Evolutionary conservation across 2,329 filamentous ascomycete species (phyloP).

Genomic region (Colletotrichum incanum): DNA sequence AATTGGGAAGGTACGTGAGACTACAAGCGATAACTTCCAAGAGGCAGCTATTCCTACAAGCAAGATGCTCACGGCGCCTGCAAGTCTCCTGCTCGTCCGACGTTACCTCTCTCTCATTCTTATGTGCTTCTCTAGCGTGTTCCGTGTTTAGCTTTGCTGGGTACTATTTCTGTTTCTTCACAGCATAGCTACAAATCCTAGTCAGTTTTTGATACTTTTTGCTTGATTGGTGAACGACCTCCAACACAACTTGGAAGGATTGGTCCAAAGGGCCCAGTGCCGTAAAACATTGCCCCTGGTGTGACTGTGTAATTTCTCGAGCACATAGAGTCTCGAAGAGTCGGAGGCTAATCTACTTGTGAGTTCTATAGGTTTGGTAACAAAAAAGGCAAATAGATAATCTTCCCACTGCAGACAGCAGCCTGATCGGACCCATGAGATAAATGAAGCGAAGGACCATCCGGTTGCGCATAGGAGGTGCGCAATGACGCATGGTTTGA

Average conservation of each 20-base stretch:
- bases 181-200: no score
- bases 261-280: background rate
- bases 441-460: background rate
- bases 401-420: background rate
- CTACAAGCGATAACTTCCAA: background rate
- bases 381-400: background rate
- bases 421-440: background rate
- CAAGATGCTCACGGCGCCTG: background rate
- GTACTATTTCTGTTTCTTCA: background rate
- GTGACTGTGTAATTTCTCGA: background rate
- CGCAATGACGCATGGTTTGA: background rate
- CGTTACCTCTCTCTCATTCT: no score
- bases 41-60: background rate
- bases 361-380: background rate
- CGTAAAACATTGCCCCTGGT: background rate
- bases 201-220: no score
- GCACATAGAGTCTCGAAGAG: background rate
- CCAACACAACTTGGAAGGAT: background rate
- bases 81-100: background rate
- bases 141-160: background rate
- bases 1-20: background rate
- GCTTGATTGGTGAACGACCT: background rate
- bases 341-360: background rate
- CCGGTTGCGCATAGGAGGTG: background rate
- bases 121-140: background rate